phyloP scores from a whole-genome alignment of 1,284 basidiomycete genomes.

The Phylloboletellus chloephorus region DNA sequence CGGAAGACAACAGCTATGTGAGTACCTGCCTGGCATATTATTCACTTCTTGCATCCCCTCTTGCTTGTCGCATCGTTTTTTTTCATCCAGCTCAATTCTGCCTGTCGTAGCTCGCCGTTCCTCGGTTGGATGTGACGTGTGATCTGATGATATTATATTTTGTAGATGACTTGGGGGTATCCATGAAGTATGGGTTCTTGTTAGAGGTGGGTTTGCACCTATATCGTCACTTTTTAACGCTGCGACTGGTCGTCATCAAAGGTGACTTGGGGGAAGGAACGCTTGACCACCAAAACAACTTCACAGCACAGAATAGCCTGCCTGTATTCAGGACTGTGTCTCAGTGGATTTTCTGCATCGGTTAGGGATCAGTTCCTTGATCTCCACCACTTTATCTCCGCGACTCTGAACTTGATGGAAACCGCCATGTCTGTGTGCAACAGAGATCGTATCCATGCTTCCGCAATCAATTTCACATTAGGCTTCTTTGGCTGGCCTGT shows the following conservation, averaged over 20 bases:
- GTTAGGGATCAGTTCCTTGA: background rate
- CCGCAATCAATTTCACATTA: conserved; percentile 78
- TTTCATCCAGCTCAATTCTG: background rate
- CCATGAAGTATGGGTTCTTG: conserved; percentile 76
- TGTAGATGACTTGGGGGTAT: conserved; percentile 65
- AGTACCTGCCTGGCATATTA: conserved; percentile 21
- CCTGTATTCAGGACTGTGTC: conserved; percentile 88
- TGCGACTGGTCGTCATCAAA: background rate
- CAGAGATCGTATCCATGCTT: conserved; percentile 78
- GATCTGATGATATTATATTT: conserved; percentile 4
- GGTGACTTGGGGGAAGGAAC: background rate
- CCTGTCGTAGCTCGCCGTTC: background rate
- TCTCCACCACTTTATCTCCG: background rate
- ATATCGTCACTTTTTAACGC: background rate
- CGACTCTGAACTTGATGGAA: background rate
- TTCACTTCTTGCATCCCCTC: background rate
- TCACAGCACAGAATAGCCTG: conserved; percentile 62
- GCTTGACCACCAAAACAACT: conserved; percentile 48
- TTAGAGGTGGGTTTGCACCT: conserved; percentile 44
- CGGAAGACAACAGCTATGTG: conserved; percentile 74
- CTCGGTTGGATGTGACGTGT: background rate
- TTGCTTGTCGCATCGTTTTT: background rate
- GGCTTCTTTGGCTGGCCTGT: conserved; percentile 85
- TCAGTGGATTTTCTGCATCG: conserved; percentile 45
- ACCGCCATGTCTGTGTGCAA: background rate